phyloP scores from a whole-genome alignment of 768 basidiomycete species.

The Calvatia gigantea region DNA sequence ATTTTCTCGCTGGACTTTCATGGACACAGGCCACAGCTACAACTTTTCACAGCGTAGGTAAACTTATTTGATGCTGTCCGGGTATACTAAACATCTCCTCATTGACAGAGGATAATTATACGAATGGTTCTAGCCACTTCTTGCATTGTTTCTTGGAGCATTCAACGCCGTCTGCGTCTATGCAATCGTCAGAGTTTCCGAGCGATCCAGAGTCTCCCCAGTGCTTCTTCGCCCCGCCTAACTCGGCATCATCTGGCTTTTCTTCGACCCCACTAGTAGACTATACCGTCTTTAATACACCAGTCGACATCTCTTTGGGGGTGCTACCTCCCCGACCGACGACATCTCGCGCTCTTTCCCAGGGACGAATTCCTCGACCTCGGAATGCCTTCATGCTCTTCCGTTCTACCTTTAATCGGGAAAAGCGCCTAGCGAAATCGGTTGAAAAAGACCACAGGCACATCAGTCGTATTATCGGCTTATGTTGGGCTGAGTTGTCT shows the following conservation, averaged over 20 bases:
- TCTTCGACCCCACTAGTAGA: slow-evolving; percentile 6
- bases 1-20: slow-evolving; percentile 7
- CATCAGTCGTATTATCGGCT: slow-evolving; percentile 53
- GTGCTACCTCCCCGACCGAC: slow-evolving; percentile 18
- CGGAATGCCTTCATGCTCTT: slow-evolving; percentile 83
- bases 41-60: slow-evolving; percentile 9
- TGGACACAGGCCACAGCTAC: slow-evolving; percentile 11
- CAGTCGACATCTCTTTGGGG: slow-evolving; percentile 11
- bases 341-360: slow-evolving; percentile 20
- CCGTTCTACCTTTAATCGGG: slow-evolving; percentile 55
- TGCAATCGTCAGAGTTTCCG: slow-evolving; percentile 5
- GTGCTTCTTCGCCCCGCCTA: neutral
- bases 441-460: slow-evolving; percentile 57
- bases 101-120: slow-evolving; percentile 17
- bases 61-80: neutral
- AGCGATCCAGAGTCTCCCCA: neutral
- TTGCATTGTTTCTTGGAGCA: neutral
- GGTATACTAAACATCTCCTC: slow-evolving; percentile 2
- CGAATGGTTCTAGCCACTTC: neutral
- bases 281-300: slow-evolving; percentile 6
- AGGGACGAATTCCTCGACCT: slow-evolving; percentile 66
- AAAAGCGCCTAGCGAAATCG: slow-evolving; percentile 40
- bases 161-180: neutral
- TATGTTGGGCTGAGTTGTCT: slow-evolving; percentile 52
- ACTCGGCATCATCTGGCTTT: neutral